These are phyloP conservation scores for Podila horticola DNA, from an alignment of 192 early-diverging fungal genomes.

Conservation along the genomic window DNA sequence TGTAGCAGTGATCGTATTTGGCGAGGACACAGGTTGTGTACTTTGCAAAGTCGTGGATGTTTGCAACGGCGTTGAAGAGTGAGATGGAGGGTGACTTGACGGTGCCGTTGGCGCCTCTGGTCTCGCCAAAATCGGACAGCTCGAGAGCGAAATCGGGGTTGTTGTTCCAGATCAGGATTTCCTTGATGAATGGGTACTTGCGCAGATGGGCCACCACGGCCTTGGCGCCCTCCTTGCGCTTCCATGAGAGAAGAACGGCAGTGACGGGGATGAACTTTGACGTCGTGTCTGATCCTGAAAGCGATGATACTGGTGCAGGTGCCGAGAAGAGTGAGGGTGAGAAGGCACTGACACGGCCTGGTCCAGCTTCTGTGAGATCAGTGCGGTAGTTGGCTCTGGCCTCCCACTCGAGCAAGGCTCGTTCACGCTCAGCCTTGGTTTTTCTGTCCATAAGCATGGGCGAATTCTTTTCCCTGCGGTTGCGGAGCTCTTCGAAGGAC, in stretches of 20 bases:
- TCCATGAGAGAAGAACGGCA: constrained; percentile 58
- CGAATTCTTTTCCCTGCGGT: neutral
- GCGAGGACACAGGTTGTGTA: constrained; percentile 65
- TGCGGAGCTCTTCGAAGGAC: neutral
- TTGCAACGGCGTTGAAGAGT: constrained; percentile 60
- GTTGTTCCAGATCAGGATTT: constrained; percentile 63
- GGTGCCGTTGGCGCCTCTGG: neutral
- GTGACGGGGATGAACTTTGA: constrained; percentile 55
- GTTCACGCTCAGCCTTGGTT: constrained; percentile 17
- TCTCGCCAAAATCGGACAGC: constrained; percentile 20
- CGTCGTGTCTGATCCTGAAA: neutral
- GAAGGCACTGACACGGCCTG: constrained; percentile 28
- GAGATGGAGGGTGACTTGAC: constrained; percentile 18
- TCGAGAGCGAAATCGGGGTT: constrained; percentile 35
- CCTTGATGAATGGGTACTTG: constrained; percentile 59
- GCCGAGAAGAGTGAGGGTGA: constrained; percentile 19
- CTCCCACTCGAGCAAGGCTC: constrained; percentile 47
- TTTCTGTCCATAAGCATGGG: constrained; percentile 19
- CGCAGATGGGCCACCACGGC: constrained; percentile 52
- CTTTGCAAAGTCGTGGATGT: constrained; percentile 62
- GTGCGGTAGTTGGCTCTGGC: constrained; percentile 40
- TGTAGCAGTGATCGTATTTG: constrained; percentile 63
- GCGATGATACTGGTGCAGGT: neutral
- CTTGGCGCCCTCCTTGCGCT: constrained; percentile 53
- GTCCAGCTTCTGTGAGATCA: constrained; percentile 31